These are phyloP conservation scores for Polyporus arcularius DNA, from an alignment of 768 basidiomycete genomes.

Conservation along the genomic window DNA sequence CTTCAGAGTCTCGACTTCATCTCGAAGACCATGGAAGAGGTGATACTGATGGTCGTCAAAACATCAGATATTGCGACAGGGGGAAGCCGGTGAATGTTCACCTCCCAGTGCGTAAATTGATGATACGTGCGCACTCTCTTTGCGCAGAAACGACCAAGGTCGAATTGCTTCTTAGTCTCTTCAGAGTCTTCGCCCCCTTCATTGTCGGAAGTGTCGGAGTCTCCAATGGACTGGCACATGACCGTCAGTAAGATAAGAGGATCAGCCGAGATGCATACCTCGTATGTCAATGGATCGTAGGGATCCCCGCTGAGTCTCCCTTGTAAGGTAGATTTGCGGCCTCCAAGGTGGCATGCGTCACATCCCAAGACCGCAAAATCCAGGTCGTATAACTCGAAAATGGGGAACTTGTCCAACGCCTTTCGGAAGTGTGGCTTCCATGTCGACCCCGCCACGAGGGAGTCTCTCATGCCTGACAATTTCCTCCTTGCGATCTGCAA, in stretches of 20 bases:
- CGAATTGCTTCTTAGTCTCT: constrained; percentile 41
- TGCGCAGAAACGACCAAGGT: constrained; percentile 82
- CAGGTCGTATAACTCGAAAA: constrained; percentile 53
- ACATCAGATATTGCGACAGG: neutral
- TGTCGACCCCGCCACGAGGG: constrained; percentile 79
- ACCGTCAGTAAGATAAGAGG: neutral
- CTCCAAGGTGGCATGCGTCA: constrained; percentile 81
- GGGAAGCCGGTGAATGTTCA: constrained; percentile 26
- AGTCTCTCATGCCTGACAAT: constrained; percentile 67
- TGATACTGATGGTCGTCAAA: constrained; percentile 46
- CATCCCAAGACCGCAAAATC: constrained; percentile 64
- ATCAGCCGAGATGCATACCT: constrained; percentile 38
- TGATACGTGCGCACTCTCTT: constrained; percentile 68
- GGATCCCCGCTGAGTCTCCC: constrained; percentile 64
- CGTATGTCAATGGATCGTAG: constrained; percentile 74
- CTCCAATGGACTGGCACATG: constrained; percentile 25
- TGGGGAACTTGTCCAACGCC: constrained; percentile 65
- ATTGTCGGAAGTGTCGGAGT: constrained; percentile 23
- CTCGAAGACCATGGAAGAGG: constrained; percentile 58
- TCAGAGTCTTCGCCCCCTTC: constrained; percentile 29
- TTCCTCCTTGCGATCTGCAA: constrained; percentile 68
- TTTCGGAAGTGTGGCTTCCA: constrained; percentile 76
- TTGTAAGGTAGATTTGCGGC: constrained; percentile 62
- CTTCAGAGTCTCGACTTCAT: constrained; percentile 60
- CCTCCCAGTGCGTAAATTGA: constrained; percentile 83